Base-by-base conservation (phyloP, 805 yeast species). In the Pichia pseudocactophila region DNA sequence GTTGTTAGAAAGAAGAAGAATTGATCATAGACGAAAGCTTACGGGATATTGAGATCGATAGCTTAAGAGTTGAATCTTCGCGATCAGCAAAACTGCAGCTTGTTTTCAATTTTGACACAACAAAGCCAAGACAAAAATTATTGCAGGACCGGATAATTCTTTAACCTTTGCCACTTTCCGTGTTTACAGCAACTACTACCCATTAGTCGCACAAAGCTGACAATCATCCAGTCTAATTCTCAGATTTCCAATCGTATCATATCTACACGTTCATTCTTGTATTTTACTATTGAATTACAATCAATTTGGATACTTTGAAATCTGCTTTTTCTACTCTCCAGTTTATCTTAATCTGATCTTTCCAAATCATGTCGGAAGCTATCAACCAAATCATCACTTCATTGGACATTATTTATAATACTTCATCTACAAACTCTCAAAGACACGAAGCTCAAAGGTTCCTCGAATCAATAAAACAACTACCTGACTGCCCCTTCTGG, bases 401-500 rank as follows among this genome's bases (percentile, higher is more conserved):
- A 7, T 68, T 90, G 47, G 85, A 78, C 44, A 70, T 80, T 8
- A 79, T 86, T 15, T 84, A 87, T 57, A 76, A 76, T 33, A 76
- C 88, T 15, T 69, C 68, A 46, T 72, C 88, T 3, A 59, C 74
- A 32, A 84, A 85, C 56, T 63, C 62, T 4, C 71, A 74, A 42
- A 61, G 82, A 40, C 67, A 70, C 35, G 68, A 66, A 44, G 81
- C 82, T 7, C 82, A 77, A 52, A 56, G 49, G 1, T 85, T 86
- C 50, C 67, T 92, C 27, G 96, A 88, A 52, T 67, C 76, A 10
- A 75, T 90, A 20, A 89, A 86, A 56, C 64, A 69, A 35, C 79
- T 82, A 47, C 83, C 80, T 9, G 94, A 89, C 57, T 80, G 95
- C 17, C 97, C 98, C 0, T 76, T 68, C 47, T 87, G 95, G 89